Conservation (phyloP, 305 asterid species). For the Ajuga reptans region DNA sequence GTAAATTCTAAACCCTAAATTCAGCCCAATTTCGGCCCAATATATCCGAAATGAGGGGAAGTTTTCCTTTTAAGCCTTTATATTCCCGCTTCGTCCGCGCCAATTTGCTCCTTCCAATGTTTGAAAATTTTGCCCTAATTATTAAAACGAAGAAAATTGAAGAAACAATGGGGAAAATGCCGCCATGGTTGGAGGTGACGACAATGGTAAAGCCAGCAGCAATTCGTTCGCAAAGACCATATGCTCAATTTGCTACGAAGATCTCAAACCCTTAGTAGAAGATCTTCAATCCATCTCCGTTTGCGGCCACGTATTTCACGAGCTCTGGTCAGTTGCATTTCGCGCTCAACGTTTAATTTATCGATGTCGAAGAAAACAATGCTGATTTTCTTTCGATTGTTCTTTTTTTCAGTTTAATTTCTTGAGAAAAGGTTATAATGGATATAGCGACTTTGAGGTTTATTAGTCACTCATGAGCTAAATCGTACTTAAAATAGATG, state of each 20-base stretch:
- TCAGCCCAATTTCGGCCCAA: background rate
- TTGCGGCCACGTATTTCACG: conserved; percentile 97
- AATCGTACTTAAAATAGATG: background rate
- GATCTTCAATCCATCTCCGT: conserved; percentile 78
- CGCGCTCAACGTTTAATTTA: background rate
- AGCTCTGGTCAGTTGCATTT: conserved; percentile 54
- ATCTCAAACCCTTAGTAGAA: conserved; percentile 73
- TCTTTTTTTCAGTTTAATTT: background rate
- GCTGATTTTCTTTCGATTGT: background rate
- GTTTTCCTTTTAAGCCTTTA: background rate
- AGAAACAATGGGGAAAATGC: conserved; percentile 1
- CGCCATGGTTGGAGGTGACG: conserved; percentile 33
- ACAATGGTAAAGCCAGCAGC: conserved; percentile 14
- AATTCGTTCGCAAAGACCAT: conserved; percentile 59
- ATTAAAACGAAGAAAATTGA: conserved; percentile 20
- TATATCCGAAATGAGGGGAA: background rate
- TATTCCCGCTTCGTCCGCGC: conserved; percentile 25
- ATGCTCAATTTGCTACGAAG: conserved; percentile 92
- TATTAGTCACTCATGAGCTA: background rate
- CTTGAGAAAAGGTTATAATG: background rate
- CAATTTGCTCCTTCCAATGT: background rate
- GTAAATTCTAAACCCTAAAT: background rate
- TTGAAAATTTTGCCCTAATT: conserved; percentile 8
- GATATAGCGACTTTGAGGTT: background rate
- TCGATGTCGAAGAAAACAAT: background rate